phyloP scores from a whole-genome alignment of 257 asterid genomes.

The Avicennia marina region DNA sequence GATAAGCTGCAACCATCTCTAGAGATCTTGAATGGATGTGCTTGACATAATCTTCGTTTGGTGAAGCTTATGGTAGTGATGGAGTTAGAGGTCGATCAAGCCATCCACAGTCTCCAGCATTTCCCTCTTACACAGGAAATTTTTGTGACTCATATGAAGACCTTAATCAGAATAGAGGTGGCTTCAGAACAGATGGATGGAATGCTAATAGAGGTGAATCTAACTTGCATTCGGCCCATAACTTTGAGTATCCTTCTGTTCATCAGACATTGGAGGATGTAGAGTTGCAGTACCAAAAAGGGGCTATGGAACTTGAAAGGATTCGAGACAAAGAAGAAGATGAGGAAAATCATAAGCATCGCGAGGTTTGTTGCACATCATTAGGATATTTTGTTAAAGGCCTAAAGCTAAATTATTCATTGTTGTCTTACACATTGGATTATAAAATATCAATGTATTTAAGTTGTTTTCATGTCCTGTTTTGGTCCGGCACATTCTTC shows the following conservation, averaged over 20 bases:
- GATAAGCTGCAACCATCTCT: slow-evolving; percentile 81
- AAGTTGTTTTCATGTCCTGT: too few relatives aligned
- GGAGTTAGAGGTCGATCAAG: slow-evolving; percentile 84
- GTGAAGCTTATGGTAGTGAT: slow-evolving; percentile 96
- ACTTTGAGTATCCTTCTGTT: slow-evolving; percentile 48
- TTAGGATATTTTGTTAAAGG: background rate
- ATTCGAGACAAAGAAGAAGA: slow-evolving; percentile 95
- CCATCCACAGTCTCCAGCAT: slow-evolving; percentile 84
- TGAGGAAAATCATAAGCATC: slow-evolving; percentile 80
- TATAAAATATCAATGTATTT: background rate
- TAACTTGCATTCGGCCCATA: slow-evolving; percentile 41
- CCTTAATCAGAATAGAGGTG: slow-evolving; percentile 63
- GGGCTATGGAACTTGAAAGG: slow-evolving; percentile 80
- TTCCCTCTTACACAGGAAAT: slow-evolving; percentile 38
- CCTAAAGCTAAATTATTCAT: background rate
- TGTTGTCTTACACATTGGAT: background rate
- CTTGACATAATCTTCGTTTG: slow-evolving; percentile 88
- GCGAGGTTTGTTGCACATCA: slow-evolving; percentile 55
- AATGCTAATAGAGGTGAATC: slow-evolving; percentile 56
- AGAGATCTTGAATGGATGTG: slow-evolving; percentile 66
- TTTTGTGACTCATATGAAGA: slow-evolving; percentile 53
- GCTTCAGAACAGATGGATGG: slow-evolving; percentile 64
- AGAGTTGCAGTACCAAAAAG: slow-evolving; percentile 65
- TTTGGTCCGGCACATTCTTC: too few relatives aligned
- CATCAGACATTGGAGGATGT: slow-evolving; percentile 71